Evolutionary conservation across 2,329 filamentous ascomycete species (phyloP).

Genomic region (Penicillium verrucosum): DNA sequence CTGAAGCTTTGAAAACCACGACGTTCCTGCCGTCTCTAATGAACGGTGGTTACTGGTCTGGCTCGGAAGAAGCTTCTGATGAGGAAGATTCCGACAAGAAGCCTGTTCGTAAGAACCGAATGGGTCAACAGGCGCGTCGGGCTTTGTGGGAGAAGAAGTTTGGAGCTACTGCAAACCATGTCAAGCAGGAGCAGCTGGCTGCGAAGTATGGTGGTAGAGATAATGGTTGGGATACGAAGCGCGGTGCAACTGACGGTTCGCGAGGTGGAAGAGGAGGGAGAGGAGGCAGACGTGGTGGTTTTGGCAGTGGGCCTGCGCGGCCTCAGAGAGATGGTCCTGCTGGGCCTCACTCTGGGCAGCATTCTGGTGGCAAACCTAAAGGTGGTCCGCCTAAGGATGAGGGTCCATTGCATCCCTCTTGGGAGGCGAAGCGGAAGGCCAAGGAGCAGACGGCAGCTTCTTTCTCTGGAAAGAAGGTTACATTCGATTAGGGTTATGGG

Average conservation of each 20-base stretch:
- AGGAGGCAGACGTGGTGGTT: conserved; percentile 21
- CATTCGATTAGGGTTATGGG: conserved; percentile 52
- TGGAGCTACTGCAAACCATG: conserved; percentile 57
- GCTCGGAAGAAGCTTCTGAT: conserved; percentile 55
- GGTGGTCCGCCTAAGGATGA: conserved; percentile 38
- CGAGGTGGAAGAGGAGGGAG: conserved; percentile 22
- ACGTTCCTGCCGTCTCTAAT: conserved; percentile 61
- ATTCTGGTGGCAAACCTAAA: conserved; percentile 19
- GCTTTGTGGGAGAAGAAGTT: conserved; percentile 62
- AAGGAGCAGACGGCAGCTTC: conserved; percentile 51
- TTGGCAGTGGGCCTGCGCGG: conserved; percentile 15
- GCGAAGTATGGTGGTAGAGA: conserved; percentile 41
- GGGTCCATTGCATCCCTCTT: conserved; percentile 61
- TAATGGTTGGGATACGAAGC: conserved; percentile 57
- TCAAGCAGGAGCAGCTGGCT: conserved; percentile 44
- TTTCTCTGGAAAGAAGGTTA: conserved; percentile 62
- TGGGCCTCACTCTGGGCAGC: conserved; percentile 20
- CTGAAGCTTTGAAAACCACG: conserved; percentile 38
- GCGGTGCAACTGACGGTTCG: conserved; percentile 49
- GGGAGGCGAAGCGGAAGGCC: conserved; percentile 60
- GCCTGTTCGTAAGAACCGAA: conserved; percentile 56
- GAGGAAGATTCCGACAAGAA: conserved; percentile 33
- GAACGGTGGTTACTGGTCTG: conserved; percentile 62
- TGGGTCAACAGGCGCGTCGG: conserved; percentile 61
- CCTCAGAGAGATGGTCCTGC: conserved; percentile 7